Conservation (phyloP, 1,139 yeast genomes). For the Pneumocystis carinii region DNA sequence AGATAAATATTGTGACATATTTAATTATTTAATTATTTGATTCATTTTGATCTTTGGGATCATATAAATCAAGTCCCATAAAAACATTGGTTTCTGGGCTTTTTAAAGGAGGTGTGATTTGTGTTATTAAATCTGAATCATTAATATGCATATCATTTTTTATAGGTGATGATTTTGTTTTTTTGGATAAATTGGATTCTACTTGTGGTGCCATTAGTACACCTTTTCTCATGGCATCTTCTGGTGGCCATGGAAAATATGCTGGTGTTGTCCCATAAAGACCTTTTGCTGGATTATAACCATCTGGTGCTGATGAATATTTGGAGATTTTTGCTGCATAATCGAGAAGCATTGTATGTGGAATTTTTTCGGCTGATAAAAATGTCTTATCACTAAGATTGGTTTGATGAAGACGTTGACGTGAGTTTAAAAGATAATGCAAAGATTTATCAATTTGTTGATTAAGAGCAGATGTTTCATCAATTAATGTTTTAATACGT, state of each 20-base stretch:
- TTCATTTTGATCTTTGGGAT: not conserved
- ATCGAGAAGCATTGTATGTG: not conserved
- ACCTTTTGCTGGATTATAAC: not conserved
- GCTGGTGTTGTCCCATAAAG: not conserved
- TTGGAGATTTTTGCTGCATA: not conserved
- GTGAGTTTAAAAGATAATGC: not conserved
- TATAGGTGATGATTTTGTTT: not conserved
- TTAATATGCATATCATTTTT: not conserved
- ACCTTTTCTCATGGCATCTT: constrained; percentile 1
- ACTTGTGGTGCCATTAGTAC: not conserved
- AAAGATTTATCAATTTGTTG: not conserved
- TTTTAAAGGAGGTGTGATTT: not conserved
- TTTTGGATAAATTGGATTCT: not conserved
- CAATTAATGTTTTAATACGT: not conserved
- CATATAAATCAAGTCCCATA: not conserved
- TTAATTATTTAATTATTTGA: not conserved
- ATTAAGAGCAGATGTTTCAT: not conserved
- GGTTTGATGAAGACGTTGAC: not conserved
- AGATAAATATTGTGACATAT: not conserved
- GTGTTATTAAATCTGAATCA: not conserved
- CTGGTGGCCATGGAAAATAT: constrained; percentile 1
- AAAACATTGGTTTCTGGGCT: not conserved
- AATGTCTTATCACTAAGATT: not conserved
- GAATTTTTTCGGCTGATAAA: not conserved
- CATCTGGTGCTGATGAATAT: not conserved